phyloP scores from a whole-genome alignment of 2,329 filamentous ascomycete species.

The Fusarium musae region DNA sequence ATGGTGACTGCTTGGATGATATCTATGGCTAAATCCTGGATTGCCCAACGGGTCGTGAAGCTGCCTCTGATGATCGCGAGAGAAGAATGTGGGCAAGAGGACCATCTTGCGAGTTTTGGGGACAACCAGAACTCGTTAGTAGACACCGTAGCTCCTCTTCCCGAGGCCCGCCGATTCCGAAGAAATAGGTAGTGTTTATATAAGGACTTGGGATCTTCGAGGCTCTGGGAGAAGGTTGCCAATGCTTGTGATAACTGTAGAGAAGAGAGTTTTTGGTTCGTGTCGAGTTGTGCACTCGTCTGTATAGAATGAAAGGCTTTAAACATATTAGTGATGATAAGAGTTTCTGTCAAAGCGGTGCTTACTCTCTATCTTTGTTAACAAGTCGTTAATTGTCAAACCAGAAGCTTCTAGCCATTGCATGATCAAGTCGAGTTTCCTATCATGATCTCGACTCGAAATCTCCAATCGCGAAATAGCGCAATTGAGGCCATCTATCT shows the following conservation, averaged over 20 bases:
- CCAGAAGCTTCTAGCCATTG: not conserved
- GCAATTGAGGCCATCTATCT: not conserved
- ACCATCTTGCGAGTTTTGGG: not conserved
- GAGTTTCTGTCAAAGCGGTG: too few relatives aligned
- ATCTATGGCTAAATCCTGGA: conserved; percentile 5
- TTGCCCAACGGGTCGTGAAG: not conserved
- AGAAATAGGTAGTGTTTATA: not conserved
- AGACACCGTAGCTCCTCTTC: fast-evolving
- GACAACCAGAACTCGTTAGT: conserved; percentile 28
- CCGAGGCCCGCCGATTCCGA: not conserved
- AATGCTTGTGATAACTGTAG: conserved; percentile 2
- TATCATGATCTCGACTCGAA: not conserved
- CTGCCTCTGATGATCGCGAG: not conserved
- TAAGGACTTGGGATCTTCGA: not conserved
- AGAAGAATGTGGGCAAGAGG: not conserved
- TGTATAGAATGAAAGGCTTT: not conserved
- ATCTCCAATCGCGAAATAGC: not conserved
- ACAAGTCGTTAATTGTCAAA: not conserved
- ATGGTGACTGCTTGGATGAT: not conserved
- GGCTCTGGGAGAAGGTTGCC: not conserved
- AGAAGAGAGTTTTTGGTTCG: conserved; percentile 6
- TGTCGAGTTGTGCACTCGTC: conserved; percentile 3
- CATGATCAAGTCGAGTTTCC: not conserved
- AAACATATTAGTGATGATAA: too few relatives aligned
- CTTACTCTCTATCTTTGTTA: conserved; percentile 2